Conservation (phyloP, 208 protist species). For the Dictyostelium gargantuum region DNA sequence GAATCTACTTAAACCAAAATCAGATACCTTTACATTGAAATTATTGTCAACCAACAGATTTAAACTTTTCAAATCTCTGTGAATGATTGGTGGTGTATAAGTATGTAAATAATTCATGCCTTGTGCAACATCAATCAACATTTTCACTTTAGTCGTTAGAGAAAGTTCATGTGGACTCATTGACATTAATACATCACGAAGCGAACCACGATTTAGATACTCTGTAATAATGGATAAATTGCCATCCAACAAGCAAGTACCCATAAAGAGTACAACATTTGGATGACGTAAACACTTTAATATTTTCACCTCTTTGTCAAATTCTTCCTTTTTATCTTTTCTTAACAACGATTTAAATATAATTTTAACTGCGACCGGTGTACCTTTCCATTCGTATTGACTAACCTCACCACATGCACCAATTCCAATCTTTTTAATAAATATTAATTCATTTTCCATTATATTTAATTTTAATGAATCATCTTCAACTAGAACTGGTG, state of each 20-base stretch:
- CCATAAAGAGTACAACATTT: slow-evolving; percentile 55
- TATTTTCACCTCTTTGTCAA: slow-evolving; percentile 50
- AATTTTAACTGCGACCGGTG: slow-evolving; percentile 49
- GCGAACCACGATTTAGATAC: slow-evolving; percentile 39
- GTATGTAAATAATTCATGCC: slow-evolving; percentile 77
- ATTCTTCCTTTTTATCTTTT: slow-evolving; percentile 56
- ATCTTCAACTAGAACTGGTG: slow-evolving; percentile 1
- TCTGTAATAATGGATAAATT: slow-evolving; percentile 55
- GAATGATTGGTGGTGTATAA: slow-evolving; percentile 71
- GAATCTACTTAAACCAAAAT: slow-evolving; percentile 70
- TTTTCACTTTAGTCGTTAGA: slow-evolving; percentile 59
- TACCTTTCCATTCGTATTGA: slow-evolving; percentile 62
- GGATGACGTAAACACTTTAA: slow-evolving; percentile 57
- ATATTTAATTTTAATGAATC: slow-evolving; percentile 39
- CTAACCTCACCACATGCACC: slow-evolving; percentile 60
- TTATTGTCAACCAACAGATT: slow-evolving; percentile 54
- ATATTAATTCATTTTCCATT: slow-evolving; percentile 28
- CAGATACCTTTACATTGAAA: slow-evolving; percentile 63
- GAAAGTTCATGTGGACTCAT: not conserved
- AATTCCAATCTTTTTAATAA: not conserved
- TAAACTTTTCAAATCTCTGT: slow-evolving; percentile 73
- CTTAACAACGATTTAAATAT: slow-evolving; percentile 51
- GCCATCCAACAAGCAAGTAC: slow-evolving; percentile 5
- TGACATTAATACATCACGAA: slow-evolving; percentile 20
- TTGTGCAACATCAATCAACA: slow-evolving; percentile 73